Percentiles rank a stretch among this genome's conserved stretches.
These are phyloP conservation scores for Rutstroemia sp. DNA, from an alignment of 2,329 filamentous ascomycete genomes.

Conservation along the genomic window DNA sequence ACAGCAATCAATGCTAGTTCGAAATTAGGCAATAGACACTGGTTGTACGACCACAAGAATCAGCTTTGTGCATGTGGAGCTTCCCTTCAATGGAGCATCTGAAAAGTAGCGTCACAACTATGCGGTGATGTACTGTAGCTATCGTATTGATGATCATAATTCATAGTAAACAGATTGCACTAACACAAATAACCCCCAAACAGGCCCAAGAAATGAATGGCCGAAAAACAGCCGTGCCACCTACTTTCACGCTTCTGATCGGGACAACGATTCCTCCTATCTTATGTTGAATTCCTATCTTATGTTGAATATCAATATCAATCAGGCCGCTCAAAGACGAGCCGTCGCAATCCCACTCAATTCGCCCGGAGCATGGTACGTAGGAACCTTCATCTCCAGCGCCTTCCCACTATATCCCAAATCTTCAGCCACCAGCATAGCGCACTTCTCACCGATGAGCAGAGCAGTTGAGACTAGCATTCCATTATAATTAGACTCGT, in stretches of 20 bases:
- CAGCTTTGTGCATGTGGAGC: too few relatives aligned
- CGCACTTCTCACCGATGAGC: conserved; percentile 35
- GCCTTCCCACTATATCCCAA: conserved; percentile 46
- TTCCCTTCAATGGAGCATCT: too few relatives aligned
- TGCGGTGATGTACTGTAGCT: too few relatives aligned
- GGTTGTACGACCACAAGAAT: too few relatives aligned
- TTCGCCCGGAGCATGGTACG: conserved; percentile 51
- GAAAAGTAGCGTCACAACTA: too few relatives aligned
- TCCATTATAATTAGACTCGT: not conserved
- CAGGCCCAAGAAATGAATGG: not conserved
- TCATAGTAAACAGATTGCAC: not conserved
- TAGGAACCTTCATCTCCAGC: conserved; percentile 68
- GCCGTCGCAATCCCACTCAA: conserved; percentile 3
- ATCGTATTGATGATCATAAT: too few relatives aligned
- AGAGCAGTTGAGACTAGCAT: conserved; percentile 47
- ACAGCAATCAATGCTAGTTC: not conserved
- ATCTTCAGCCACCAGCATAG: conserved; percentile 34
- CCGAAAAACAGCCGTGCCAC: not conserved
- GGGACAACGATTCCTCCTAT: too few relatives aligned
- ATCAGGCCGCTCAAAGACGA: not conserved
- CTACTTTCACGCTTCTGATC: too few relatives aligned
- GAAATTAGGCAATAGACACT: too few relatives aligned
- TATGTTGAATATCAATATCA: too few relatives aligned
- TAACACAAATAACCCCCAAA: conserved; percentile 10
- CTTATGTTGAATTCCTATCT: too few relatives aligned